Evolutionary conservation across 768 basidiomycete genomes (phyloP).

Genomic region (Russula dissimulans): DNA sequence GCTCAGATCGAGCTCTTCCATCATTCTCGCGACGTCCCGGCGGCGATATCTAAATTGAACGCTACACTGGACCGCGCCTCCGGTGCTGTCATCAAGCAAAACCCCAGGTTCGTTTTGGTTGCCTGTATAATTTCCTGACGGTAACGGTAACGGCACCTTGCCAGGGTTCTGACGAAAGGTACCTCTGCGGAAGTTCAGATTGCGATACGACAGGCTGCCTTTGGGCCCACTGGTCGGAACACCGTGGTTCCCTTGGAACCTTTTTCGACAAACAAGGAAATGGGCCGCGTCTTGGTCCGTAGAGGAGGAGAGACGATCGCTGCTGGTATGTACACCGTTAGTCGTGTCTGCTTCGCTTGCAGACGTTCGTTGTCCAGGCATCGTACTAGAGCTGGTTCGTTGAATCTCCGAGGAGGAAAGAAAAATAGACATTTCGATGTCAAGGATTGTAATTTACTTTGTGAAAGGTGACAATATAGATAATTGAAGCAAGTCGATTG

Average conservation of each 20-base stretch:
- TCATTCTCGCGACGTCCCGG: constrained; percentile 88
- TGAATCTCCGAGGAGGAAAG: background rate
- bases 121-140: background rate
- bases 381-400: constrained; percentile 8
- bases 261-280: constrained; percentile 84
- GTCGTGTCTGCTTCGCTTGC: background rate
- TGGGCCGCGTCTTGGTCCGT: constrained; percentile 86
- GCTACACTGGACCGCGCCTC: constrained; percentile 69
- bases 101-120: constrained; percentile 60
- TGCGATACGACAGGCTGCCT: constrained; percentile 49
- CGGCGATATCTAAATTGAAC: constrained; percentile 74
- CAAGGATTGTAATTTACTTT: background rate
- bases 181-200: constrained; percentile 82
- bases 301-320: constrained; percentile 91
- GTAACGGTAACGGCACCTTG: background rate
- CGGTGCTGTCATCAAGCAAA: constrained; percentile 63
- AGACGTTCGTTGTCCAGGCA: background rate
- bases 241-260: constrained; percentile 79
- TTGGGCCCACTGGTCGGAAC: constrained; percentile 38
- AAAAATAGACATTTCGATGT: background rate
- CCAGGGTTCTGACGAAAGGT: constrained; percentile 72
- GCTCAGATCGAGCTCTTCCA: constrained; percentile 81
- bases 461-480: background rate
- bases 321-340: constrained; percentile 48
- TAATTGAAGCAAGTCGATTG: background rate